A percentile compares a stretch with the other conserved stretches of the same genome.
These are phyloP conservation scores for Trichopus zeylanicus DNA, from an alignment of 116 monocot species.

Conservation along the genomic window DNA sequence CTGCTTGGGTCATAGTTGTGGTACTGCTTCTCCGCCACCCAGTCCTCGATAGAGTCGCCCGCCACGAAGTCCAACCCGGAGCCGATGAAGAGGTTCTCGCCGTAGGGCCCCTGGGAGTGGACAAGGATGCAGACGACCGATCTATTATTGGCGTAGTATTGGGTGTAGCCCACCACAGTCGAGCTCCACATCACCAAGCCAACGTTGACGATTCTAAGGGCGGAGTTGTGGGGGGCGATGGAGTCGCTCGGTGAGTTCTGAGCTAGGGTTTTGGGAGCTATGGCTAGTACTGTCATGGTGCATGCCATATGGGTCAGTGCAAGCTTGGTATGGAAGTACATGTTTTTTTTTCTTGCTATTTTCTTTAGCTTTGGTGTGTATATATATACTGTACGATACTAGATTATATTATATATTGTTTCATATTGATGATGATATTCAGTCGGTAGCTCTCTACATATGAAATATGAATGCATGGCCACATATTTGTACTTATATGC, in stretches of 20 bases:
- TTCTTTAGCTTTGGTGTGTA: no score
- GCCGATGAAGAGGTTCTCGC: conserved; percentile 46
- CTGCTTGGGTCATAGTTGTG: conserved; percentile 15
- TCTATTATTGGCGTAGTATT: conserved; percentile 24
- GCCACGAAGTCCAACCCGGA: conserved; percentile 15
- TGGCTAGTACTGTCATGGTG: background rate
- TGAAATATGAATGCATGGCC: no score
- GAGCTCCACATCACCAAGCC: conserved; percentile 23
- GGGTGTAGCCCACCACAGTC: conserved; percentile 27
- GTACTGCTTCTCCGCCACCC: conserved; percentile 29
- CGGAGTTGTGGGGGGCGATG: conserved; percentile 23
- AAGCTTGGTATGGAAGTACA: background rate
- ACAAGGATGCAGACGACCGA: conserved; percentile 12
- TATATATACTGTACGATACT: no score
- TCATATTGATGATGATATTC: no score
- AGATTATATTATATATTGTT: no score
- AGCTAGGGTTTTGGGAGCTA: background rate
- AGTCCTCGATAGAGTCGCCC: conserved; percentile 8
- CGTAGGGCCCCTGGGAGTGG: conserved; percentile 34
- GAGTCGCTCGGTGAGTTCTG: conserved; percentile 28
- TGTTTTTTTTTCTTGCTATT: no score
- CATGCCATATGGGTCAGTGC: background rate
- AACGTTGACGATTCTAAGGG: conserved; percentile 17
- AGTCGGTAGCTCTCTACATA: no score
- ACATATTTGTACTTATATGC: no score